Evolutionary conservation across 2,329 filamentous ascomycete genomes (phyloP).

Genomic region (Cordyceps cateniannulata): DNA sequence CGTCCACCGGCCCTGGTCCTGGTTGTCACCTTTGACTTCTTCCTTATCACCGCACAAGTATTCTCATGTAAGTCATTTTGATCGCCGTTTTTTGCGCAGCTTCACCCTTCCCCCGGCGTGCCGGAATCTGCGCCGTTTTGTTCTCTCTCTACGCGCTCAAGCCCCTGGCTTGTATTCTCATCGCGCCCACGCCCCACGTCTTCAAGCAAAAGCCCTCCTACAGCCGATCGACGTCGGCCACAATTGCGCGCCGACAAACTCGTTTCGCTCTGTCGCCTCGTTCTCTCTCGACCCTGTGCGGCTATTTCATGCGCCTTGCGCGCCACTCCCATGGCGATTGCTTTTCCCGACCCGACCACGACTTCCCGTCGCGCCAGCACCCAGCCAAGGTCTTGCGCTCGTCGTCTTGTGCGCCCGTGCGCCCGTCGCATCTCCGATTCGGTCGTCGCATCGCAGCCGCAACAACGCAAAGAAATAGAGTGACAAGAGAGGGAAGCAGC

Average conservation of each 20-base stretch:
- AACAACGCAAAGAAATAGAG: neutral
- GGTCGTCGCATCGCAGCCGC: neutral
- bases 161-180: neutral
- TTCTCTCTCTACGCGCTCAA: neutral
- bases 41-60: neutral
- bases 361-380: neutral
- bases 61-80: slow-evolving; percentile 2
- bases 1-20: neutral
- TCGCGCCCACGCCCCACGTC: slow-evolving; percentile 9
- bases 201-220: slow-evolving; percentile 6
- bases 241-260: slow-evolving; percentile 2
- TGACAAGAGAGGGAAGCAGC: neutral
- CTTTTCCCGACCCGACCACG: neutral
- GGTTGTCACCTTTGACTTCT: neutral
- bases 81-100: neutral
- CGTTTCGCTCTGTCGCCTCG: neutral
- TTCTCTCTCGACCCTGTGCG: neutral
- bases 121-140: neutral
- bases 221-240: slow-evolving; percentile 1
- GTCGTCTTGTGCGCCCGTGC: neutral
- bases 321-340: neutral
- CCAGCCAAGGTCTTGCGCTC: neutral
- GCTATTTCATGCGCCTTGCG: neutral
- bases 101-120: neutral
- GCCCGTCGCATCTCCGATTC: neutral